Conservation (phyloP, 1,284 basidiomycete genomes). For the Microbotryum violaceum region DNA sequence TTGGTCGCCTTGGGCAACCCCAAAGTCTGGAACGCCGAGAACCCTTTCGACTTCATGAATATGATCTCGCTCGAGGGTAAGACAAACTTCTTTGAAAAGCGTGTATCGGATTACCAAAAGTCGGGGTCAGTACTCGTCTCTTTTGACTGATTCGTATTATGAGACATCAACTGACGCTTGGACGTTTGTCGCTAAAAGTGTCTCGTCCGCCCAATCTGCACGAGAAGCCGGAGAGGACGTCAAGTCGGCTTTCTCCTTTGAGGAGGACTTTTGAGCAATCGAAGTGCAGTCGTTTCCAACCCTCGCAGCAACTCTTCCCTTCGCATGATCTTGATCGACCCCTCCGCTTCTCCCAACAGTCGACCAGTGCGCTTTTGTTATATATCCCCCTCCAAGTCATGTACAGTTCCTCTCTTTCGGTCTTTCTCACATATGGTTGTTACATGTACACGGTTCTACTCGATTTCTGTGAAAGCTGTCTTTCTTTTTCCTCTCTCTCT, state of each 20-base stretch:
- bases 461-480: too few species aligned
- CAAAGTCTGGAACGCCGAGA: conserved; percentile 39
- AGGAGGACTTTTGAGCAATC: conserved; percentile 42
- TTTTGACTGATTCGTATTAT: conserved; percentile 3
- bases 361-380: too few species aligned
- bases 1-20: conserved; percentile 43
- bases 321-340: too few species aligned
- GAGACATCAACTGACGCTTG: not conserved
- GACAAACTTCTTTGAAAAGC: conserved; percentile 41
- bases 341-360: too few species aligned
- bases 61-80: conserved; percentile 41
- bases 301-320: too few species aligned
- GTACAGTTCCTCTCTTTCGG: too few species aligned
- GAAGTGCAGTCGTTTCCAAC: too few species aligned
- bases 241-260: conserved; percentile 31
- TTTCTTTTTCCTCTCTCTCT: too few species aligned
- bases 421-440: too few species aligned
- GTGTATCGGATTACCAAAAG: conserved; percentile 39
- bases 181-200: not conserved
- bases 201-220: not conserved
- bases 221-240: conserved; percentile 22
- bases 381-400: too few species aligned
- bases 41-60: conserved; percentile 45
- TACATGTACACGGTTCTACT: too few species aligned
- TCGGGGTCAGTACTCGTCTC: conserved; percentile 4